These are phyloP conservation scores for Retiboletus fuscus DNA, from an alignment of 1,284 basidiomycete species.

Conservation along the genomic window DNA sequence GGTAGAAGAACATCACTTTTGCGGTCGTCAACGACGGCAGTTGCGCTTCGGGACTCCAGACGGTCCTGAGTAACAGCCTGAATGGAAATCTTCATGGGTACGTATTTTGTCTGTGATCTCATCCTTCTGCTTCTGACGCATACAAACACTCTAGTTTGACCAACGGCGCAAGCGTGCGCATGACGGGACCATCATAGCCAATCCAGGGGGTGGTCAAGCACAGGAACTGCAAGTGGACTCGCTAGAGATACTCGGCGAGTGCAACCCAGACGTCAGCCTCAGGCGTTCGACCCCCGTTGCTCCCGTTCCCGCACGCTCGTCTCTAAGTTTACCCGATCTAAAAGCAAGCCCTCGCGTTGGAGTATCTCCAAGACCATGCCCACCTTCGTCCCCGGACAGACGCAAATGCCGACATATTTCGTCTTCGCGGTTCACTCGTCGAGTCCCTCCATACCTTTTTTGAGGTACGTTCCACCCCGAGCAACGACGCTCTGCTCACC, in stretches of 20 bases:
- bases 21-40: constrained; percentile 88
- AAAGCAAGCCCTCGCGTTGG: constrained; percentile 80
- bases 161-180: constrained; percentile 78
- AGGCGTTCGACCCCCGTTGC: not conserved
- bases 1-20: constrained; percentile 89
- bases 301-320: constrained; percentile 24
- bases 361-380: constrained; percentile 84
- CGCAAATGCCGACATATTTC: constrained; percentile 76
- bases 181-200: constrained; percentile 76
- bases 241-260: constrained; percentile 77
- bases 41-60: constrained; percentile 75
- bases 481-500: constrained; percentile 11
- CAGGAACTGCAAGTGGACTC: constrained; percentile 80
- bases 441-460: constrained; percentile 72
- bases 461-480: constrained; percentile 61
- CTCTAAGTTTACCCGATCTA: constrained; percentile 85
- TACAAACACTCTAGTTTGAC: constrained; percentile 60
- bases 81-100: constrained; percentile 35
- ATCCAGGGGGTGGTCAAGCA: constrained; percentile 76
- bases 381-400: constrained; percentile 89
- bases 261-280: constrained; percentile 74
- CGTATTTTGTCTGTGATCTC: constrained; percentile 4
- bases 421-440: constrained; percentile 72
- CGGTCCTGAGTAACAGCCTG: constrained; percentile 65
- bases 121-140: constrained; percentile 19